Base-by-base conservation (phyloP, 2,329 filamentous ascomycete species). In the Exserohilum turcica region DNA sequence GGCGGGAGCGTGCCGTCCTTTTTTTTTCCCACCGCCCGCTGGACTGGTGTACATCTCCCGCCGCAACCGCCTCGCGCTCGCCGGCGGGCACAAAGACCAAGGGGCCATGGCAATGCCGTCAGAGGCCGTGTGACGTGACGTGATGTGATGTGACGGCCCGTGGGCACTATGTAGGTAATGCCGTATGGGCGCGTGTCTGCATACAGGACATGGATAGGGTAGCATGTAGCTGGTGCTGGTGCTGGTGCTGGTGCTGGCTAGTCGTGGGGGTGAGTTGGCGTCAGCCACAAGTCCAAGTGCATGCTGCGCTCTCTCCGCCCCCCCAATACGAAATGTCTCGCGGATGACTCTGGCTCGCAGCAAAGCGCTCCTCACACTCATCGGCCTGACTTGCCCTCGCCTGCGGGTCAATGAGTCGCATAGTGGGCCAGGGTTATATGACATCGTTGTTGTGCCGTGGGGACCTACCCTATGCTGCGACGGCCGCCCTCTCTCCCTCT, bases 171-270 rank as follows among this genome's bases (percentile, higher is more conserved):
- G n/a, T n/a, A n/a, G n/a, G n/a, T n/a, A n/a, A n/a, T n/a, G n/a
- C n/a, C n/a, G n/a, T n/a, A n/a, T n/a, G n/a, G n/a, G n/a, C n/a
- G n/a, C n/a, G n/a, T n/a, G n/a, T n/a, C n/a, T n/a, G n/a, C n/a
- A n/a, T n/a, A n/a, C n/a, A n/a, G n/a, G n/a, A n/a, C 42, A 54
- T 43, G 48, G 45, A 58, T 73, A 78, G 78, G 78, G 54, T 53
- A 59, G 47, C 50, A 37, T 57, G 43, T 57, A 57, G 57, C 43
- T 38, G 49, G 54, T 56, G 56, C 43, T 54, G 59, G 59, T 43
- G 56, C 56, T 44, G 36, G 43, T 52, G 38, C 46, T n/a, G n/a
- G n/a, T n/a, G n/a, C n/a, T n/a, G n/a, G n/a, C n/a, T n/a, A n/a
- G n/a, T n/a, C n/a, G n/a, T n/a, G n/a, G n/a, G n/a, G n/a, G 52